Evolutionary conservation across 2,329 filamentous ascomycete species (phyloP).

Genomic region (Penicillium freii): DNA sequence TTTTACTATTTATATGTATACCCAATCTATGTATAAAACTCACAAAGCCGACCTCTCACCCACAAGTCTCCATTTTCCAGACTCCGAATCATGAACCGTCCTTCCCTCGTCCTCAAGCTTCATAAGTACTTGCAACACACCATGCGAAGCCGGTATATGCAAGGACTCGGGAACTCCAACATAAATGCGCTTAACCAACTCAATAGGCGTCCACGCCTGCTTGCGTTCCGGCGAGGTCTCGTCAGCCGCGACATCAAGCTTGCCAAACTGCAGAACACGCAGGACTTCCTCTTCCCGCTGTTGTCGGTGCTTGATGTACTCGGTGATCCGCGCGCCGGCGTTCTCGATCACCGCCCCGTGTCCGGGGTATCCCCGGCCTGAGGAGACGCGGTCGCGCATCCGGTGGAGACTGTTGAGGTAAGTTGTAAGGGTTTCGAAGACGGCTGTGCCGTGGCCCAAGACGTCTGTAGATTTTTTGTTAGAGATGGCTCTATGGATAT

Average conservation of each 20-base stretch:
- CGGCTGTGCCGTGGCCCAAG: slow-evolving; percentile 79
- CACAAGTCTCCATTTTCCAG: slow-evolving; percentile 33
- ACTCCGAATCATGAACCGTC: slow-evolving; percentile 45
- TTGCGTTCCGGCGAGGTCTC: slow-evolving; percentile 38
- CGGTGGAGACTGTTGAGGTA: slow-evolving; percentile 68
- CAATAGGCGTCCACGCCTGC: slow-evolving; percentile 65
- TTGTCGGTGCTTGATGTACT: slow-evolving; percentile 80
- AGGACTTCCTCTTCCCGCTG: slow-evolving; percentile 78
- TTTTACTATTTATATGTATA: not conserved
- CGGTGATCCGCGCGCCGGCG: slow-evolving; percentile 66
- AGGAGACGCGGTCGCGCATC: slow-evolving; percentile 59
- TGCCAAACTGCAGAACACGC: slow-evolving; percentile 55
- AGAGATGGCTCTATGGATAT: not conserved
- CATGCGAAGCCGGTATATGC: slow-evolving; percentile 71
- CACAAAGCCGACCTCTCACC: slow-evolving; percentile 33
- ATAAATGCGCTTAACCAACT: slow-evolving; percentile 87
- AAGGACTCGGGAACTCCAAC: slow-evolving; percentile 71
- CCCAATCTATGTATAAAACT: not conserved
- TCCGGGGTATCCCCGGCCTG: slow-evolving; percentile 75
- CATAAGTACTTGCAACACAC: slow-evolving; percentile 72
- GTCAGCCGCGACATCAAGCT: slow-evolving; percentile 30
- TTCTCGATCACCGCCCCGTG: slow-evolving; percentile 79
- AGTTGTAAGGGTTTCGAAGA: slow-evolving; percentile 71
- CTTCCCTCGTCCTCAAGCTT: slow-evolving; percentile 76
- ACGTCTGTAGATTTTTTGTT: slow-evolving; percentile 54